Evolutionary conservation across 352 stramenopile species (phyloP).

Genomic region (Phytopythium delawarense): DNA sequence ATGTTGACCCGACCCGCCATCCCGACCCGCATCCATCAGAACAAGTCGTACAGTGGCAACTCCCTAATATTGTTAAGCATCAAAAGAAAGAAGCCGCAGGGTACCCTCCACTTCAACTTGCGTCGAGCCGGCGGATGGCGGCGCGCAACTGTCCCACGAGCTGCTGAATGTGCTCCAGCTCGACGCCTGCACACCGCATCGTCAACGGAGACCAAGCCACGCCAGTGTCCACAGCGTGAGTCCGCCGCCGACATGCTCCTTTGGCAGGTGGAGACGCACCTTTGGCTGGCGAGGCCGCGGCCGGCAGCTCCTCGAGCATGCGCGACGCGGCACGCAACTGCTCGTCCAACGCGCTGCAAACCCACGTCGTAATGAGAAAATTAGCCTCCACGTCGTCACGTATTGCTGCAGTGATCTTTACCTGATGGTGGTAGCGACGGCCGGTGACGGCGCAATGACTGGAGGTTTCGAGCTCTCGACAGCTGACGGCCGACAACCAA

Average conservation of each 20-base stretch:
- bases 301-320: slow-evolving; percentile 5
- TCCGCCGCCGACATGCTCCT: background rate
- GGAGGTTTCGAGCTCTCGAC: background rate
- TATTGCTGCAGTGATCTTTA: slow-evolving; percentile 3
- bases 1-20: background rate
- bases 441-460: background rate
- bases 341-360: slow-evolving; percentile 8
- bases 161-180: slow-evolving; percentile 37
- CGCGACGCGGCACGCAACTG: slow-evolving; percentile 8
- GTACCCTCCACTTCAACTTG: slow-evolving; percentile 6
- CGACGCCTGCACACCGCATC: slow-evolving; percentile 9
- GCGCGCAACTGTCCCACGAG: slow-evolving; percentile 27
- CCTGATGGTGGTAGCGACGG: slow-evolving; percentile 20
- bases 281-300: background rate
- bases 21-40: background rate
- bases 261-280: background rate
- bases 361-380: too few relatives aligned
- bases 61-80: background rate
- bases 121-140: slow-evolving; percentile 22
- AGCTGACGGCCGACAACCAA: background rate
- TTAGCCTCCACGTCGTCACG: background rate
- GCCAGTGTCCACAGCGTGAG: background rate
- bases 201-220: background rate
- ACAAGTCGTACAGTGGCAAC: background rate
- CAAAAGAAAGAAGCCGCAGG: background rate